Conservation (phyloP, 2,329 filamentous ascomycete genomes). For the Pseudogymnoascus destructans region DNA sequence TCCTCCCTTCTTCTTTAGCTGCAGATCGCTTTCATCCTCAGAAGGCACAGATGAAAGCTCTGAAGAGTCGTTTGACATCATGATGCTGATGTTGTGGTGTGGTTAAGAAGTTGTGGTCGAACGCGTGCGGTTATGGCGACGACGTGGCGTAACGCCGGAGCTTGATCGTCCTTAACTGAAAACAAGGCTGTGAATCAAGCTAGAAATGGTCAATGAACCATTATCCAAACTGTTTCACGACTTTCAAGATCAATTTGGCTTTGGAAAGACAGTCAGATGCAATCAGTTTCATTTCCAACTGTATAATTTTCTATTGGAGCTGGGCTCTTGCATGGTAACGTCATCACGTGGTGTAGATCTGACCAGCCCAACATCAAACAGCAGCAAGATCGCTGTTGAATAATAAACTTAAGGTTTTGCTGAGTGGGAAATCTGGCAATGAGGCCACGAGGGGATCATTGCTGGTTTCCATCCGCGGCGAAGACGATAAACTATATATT, state of each 20-base stretch:
- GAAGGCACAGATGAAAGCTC: conserved; percentile 47
- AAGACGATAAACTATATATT: neutral
- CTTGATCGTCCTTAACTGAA: neutral
- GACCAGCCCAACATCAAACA: neutral
- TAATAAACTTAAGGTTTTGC: conserved; percentile 2
- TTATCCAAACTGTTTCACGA: neutral
- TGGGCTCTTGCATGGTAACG: conserved; percentile 1
- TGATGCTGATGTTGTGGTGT: conserved; percentile 17
- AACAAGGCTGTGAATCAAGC: conserved; percentile 1
- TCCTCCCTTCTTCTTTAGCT: conserved; percentile 40
- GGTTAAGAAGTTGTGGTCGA: neutral
- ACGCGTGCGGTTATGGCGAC: neutral
- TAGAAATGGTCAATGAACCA: neutral
- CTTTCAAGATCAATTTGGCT: neutral
- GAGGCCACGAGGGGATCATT: neutral
- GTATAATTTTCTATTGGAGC: conserved; percentile 3
- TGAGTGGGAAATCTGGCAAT: neutral
- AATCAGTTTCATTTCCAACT: neutral
- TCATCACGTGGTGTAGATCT: conserved; percentile 6
- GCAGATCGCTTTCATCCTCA: conserved; percentile 39
- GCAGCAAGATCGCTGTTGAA: neutral
- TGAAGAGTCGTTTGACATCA: conserved; percentile 46
- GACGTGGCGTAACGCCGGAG: conserved; percentile 3
- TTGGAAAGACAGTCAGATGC: neutral
- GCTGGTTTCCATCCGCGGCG: neutral